phyloP scores from a whole-genome alignment of 1,284 basidiomycete species.

The Ustilago shanxiensis region DNA sequence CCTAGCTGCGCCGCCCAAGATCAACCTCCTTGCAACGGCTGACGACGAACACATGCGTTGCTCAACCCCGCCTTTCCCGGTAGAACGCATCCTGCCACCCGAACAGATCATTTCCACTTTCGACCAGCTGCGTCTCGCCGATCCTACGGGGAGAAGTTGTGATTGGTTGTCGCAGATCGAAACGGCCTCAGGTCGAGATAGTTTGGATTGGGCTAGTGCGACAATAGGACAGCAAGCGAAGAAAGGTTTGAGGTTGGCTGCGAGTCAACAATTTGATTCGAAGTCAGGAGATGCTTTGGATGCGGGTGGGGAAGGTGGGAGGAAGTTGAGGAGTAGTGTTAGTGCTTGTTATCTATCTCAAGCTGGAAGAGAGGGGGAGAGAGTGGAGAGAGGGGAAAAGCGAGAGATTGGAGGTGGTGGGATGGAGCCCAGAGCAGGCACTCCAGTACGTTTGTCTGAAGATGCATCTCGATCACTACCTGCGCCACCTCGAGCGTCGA shows the following conservation, averaged over 20 bases:
- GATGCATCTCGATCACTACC: constrained; percentile 16
- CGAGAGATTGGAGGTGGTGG: background rate
- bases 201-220: constrained; percentile 17
- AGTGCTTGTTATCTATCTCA: background rate
- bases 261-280: constrained; percentile 12
- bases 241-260: constrained; percentile 14
- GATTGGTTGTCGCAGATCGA: constrained; percentile 38
- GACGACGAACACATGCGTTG: background rate
- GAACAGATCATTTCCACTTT: constrained; percentile 53
- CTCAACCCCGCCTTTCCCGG: constrained; percentile 13
- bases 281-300: too few species aligned
- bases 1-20: background rate
- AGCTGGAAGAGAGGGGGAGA: background rate
- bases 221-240: background rate
- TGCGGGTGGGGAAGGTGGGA: background rate
- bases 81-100: constrained; percentile 56
- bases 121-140: constrained; percentile 42
- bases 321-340: background rate
- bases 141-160: constrained; percentile 25
- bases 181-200: constrained; percentile 10
- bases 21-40: background rate
- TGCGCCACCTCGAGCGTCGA: constrained; percentile 28
- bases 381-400: background rate
- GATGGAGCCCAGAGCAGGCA: background rate
- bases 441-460: background rate